Conservation (phyloP, 176 grass and related monocot species). For the Alopecurus myosuroides region DNA sequence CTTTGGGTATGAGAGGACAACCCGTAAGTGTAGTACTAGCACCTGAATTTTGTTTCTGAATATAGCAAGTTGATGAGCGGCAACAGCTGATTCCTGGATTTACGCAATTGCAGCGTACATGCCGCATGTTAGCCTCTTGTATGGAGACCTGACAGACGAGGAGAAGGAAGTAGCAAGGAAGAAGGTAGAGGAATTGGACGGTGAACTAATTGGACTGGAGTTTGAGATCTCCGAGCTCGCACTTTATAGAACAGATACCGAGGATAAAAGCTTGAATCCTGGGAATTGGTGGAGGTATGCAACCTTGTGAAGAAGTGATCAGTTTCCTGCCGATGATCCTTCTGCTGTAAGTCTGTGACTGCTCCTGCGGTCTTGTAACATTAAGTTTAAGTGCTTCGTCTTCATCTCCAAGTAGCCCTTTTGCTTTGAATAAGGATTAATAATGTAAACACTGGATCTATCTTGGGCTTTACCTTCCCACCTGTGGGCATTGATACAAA, state of each 20-base stretch:
- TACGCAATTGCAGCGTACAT: constrained; percentile 60
- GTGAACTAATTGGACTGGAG: constrained; percentile 55
- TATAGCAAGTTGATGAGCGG: not conserved
- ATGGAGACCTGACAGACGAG: constrained; percentile 76
- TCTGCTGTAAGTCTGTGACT: constrained; percentile 25
- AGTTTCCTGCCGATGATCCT: not conserved
- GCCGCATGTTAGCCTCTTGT: constrained; percentile 78
- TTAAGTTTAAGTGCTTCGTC: not conserved
- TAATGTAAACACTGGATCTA: constrained; percentile 1
- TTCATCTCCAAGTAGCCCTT: not conserved
- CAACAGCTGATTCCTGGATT: not conserved
- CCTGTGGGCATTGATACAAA: not conserved
- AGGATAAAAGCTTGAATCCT: constrained; percentile 94
- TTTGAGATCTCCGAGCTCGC: constrained; percentile 71
- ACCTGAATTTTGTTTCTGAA: not conserved
- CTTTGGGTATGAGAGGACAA: constrained; percentile 61
- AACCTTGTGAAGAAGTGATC: constrained; percentile 52
- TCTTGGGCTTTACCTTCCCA: not conserved
- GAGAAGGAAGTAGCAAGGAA: constrained; percentile 70
- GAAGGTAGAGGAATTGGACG: constrained; percentile 69
- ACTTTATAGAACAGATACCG: constrained; percentile 68
- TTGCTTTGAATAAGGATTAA: not conserved
- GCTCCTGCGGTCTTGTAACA: not conserved
- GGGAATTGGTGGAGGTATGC: constrained; percentile 78
- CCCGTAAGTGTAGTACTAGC: constrained; percentile 39